These are phyloP conservation scores for Penicillium paneum DNA, from an alignment of 2,329 filamentous ascomycete genomes.

Conservation along the genomic window DNA sequence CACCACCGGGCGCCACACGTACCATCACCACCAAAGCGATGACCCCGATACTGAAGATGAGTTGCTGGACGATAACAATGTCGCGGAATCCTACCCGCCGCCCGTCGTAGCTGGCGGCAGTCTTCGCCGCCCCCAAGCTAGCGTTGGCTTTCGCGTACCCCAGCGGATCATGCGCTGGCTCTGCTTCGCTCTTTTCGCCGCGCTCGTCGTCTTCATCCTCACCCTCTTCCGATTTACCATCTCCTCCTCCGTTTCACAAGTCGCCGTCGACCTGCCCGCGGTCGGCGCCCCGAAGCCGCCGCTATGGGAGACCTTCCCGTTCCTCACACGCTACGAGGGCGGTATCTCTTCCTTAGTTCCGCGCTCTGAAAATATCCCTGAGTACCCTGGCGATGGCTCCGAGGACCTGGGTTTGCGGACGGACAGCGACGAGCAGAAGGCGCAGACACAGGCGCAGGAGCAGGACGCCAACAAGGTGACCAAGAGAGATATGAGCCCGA, in stretches of 20 bases:
- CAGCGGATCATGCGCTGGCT: constrained; percentile 74
- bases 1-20: constrained; percentile 15
- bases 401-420: constrained; percentile 55
- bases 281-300: constrained; percentile 60
- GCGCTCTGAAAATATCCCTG: constrained; percentile 65
- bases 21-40: constrained; percentile 22
- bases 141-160: constrained; percentile 60
- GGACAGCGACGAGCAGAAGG: constrained; percentile 15
- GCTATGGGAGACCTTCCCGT: constrained; percentile 80
- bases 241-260: constrained; percentile 28
- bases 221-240: constrained; percentile 71
- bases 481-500: constrained; percentile 29
- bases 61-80: constrained; percentile 19
- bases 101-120: constrained; percentile 34
- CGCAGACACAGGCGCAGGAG: constrained; percentile 28
- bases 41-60: constrained; percentile 27
- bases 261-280: constrained; percentile 50
- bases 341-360: constrained; percentile 72
- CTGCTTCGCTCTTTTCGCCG: constrained; percentile 66
- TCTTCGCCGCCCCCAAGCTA: constrained; percentile 33
- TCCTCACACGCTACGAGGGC: constrained; percentile 84
- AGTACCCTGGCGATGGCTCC: constrained; percentile 67
- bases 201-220: constrained; percentile 72
- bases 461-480: constrained; percentile 13
- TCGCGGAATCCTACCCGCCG: constrained; percentile 49